phyloP scores from a whole-genome alignment of 176 grass and related monocot genomes.

The Hsuehochloa calcarea region DNA sequence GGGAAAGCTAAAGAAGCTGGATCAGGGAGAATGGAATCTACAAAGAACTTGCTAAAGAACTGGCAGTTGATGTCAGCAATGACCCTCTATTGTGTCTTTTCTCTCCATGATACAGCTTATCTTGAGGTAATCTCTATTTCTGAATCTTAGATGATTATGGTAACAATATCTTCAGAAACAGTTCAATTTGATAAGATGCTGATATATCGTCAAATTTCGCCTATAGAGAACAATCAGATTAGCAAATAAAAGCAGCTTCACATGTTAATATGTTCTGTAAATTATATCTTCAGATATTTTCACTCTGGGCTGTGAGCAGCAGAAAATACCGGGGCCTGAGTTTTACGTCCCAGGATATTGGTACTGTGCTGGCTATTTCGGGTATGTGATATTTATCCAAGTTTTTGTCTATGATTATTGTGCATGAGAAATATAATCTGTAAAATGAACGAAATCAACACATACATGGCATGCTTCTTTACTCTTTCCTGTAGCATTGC shows the following conservation, averaged over 20 bases:
- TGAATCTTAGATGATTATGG: background rate
- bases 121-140: conserved; percentile 43
- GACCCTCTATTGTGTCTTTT: conserved; percentile 55
- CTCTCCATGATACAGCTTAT: conserved; percentile 68
- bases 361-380: conserved; percentile 50
- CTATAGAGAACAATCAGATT: background rate
- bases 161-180: background rate
- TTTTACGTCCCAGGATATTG: conserved; percentile 75
- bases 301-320: conserved; percentile 67
- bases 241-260: background rate
- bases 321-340: conserved; percentile 57
- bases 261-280: conserved; percentile 17
- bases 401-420: background rate
- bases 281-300: conserved; percentile 62
- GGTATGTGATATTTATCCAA: conserved; percentile 35
- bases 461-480: background rate
- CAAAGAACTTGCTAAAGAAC: conserved; percentile 53
- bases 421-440: background rate
- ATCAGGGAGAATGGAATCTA: conserved; percentile 10
- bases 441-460: background rate
- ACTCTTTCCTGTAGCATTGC: too few species aligned
- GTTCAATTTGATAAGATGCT: background rate
- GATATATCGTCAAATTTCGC: background rate
- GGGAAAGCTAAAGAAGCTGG: conserved; percentile 22
- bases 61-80: conserved; percentile 61